Conservation (phyloP, 129 eudicot genomes). For the Escallonia herrerae region DNA sequence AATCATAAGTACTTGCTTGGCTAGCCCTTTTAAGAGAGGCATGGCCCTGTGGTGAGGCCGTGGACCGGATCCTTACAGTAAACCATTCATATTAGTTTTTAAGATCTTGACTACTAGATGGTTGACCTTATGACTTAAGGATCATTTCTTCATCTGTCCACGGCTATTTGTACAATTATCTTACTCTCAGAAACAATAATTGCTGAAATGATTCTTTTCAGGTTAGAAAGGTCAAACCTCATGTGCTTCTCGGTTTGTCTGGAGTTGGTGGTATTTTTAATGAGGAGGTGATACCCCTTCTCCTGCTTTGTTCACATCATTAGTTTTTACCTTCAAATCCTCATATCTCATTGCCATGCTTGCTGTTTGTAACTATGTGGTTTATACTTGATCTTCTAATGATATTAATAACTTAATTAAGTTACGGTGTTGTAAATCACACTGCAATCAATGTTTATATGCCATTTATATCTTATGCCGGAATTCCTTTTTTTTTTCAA, state of each 20-base stretch:
- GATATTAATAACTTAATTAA: too few relatives aligned
- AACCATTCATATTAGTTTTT: background rate
- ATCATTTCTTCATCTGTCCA: constrained; percentile 4
- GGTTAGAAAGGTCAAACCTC: constrained; percentile 95
- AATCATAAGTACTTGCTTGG: too few relatives aligned
- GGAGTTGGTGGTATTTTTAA: constrained; percentile 98
- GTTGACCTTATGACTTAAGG: background rate
- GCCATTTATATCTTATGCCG: too few relatives aligned
- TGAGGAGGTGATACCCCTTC: constrained; percentile 66
- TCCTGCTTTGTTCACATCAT: constrained; percentile 1
- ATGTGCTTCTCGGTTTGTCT: constrained; percentile 96
- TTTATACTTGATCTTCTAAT: background rate
- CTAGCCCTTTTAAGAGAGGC: too few relatives aligned
- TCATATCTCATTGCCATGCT: background rate
- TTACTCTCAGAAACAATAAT: background rate
- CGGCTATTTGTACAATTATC: background rate
- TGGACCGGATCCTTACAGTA: background rate
- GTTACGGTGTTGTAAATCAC: too few relatives aligned
- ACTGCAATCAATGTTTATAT: too few relatives aligned
- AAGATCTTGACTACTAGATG: constrained; percentile 6
- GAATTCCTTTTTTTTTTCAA: background rate
- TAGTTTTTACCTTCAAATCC: background rate
- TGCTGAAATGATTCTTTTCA: constrained; percentile 32
- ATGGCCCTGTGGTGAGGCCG: too few relatives aligned
- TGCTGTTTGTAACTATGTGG: background rate